Conservation (phyloP, 106 monocot genomes). For the Gastrodia elata region DNA sequence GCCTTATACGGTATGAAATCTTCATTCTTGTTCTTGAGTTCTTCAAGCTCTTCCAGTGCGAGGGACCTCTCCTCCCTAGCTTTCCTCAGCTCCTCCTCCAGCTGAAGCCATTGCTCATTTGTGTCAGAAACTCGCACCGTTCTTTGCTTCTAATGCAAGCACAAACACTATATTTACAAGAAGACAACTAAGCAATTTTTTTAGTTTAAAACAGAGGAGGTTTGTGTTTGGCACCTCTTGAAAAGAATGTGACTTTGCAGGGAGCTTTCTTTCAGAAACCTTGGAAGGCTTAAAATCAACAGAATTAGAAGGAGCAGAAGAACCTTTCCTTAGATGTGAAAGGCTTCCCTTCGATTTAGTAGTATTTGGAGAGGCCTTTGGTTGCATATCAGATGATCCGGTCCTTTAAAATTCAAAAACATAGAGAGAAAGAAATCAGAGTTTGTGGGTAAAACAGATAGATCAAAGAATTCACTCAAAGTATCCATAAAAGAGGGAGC, state of each 20-base stretch:
- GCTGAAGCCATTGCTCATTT: slow-evolving; percentile 27
- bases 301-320: not conserved
- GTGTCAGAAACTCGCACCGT: slow-evolving; percentile 16
- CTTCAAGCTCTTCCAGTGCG: slow-evolving; percentile 30
- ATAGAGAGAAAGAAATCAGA: not conserved
- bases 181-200: too few species aligned
- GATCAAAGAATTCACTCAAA: not conserved
- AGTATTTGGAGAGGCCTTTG: not conserved
- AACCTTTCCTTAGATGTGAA: not conserved
- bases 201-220: not conserved
- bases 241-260: not conserved
- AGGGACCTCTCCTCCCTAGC: slow-evolving; percentile 36
- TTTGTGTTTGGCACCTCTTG: not conserved
- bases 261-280: not conserved
- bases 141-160: slow-evolving; percentile 5
- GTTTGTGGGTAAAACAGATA: not conserved
- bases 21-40: slow-evolving; percentile 19
- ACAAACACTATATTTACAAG: not conserved
- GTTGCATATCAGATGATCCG: not conserved
- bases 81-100: slow-evolving; percentile 55
- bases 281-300: not conserved
- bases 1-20: not conserved
- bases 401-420: not conserved
- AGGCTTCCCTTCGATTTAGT: not conserved
- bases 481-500: not conserved